These are phyloP conservation scores for Verticillium alfalfae DNA, from an alignment of 2,329 filamentous ascomycete genomes.

Conservation along the genomic window DNA sequence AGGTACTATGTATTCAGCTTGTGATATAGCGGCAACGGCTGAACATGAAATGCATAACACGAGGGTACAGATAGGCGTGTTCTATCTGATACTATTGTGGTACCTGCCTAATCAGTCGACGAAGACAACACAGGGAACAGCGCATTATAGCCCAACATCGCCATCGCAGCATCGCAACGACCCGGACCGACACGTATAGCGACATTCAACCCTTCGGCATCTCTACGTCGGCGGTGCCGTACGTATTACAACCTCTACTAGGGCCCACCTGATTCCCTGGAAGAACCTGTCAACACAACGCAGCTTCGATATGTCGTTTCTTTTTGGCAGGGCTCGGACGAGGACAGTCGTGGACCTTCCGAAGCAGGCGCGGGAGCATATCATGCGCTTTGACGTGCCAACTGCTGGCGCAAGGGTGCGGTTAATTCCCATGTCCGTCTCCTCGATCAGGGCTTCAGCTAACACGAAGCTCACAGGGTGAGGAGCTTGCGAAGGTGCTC, in stretches of 20 bases:
- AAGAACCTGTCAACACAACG: not conserved
- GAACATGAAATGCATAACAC: too few relatives aligned
- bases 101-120: not conserved
- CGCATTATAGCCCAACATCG: not conserved
- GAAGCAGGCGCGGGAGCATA: slow-evolving; percentile 50
- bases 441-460: not conserved
- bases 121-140: not conserved
- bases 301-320: slow-evolving; percentile 41
- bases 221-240: too few relatives aligned
- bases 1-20: too few relatives aligned
- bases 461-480: slow-evolving; percentile 49
- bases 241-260: too few relatives aligned
- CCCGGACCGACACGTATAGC: too few relatives aligned
- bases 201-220: too few relatives aligned
- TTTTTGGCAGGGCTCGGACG: slow-evolving; percentile 48
- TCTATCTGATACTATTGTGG: not conserved
- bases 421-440: not conserved
- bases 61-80: not conserved
- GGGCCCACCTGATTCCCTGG: too few relatives aligned
- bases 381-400: slow-evolving; percentile 45
- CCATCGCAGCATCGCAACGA: not conserved
- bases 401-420: slow-evolving; percentile 41
- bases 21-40: too few relatives aligned
- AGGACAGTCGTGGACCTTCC: slow-evolving; percentile 48
- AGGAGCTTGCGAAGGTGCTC: slow-evolving; percentile 82